These are phyloP conservation scores for Solanum corneliomulleri DNA, from an alignment of 257 asterid species.

Conservation along the genomic window DNA sequence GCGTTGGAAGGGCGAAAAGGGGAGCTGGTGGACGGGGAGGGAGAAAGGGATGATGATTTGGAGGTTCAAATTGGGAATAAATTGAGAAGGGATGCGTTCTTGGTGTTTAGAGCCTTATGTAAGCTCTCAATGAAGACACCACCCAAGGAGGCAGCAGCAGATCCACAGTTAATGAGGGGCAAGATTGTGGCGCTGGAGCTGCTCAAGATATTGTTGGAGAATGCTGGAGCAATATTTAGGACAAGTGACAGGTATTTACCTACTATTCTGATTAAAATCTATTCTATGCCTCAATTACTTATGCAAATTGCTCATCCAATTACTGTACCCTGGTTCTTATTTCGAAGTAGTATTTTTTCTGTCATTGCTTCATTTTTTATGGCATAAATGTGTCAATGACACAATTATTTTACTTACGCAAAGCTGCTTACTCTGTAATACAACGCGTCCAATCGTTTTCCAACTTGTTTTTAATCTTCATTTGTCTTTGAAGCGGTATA, in stretches of 20 bases:
- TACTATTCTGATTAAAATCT: not conserved
- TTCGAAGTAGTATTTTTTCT: not conserved
- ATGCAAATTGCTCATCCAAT: not conserved
- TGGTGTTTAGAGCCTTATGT: conserved; percentile 91
- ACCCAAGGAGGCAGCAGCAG: conserved; percentile 77
- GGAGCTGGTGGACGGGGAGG: conserved; percentile 85
- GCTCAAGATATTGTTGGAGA: conserved; percentile 94
- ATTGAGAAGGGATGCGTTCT: conserved; percentile 89
- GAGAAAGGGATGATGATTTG: conserved; percentile 87
- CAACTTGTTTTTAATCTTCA: not conserved
- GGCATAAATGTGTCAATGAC: not conserved
- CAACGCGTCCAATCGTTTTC: not conserved
- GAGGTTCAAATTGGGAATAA: conserved; percentile 97
- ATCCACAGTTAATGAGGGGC: conserved; percentile 93
- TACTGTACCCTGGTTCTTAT: not conserved
- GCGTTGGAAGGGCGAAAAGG: conserved; percentile 97
- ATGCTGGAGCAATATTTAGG: conserved; percentile 94
- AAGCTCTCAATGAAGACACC: conserved; percentile 99
- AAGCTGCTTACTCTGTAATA: not conserved
- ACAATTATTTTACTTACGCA: not conserved
- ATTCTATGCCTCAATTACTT: not conserved
- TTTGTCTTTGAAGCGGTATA: not conserved
- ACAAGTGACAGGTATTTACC: conserved; percentile 84
- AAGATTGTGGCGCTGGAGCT: conserved; percentile 94
- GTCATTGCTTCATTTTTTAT: not conserved